Evolutionary conservation across 495 filamentous ascomycete genomes (phyloP), one percentile per base, ranked within the genome.

Genomic region (Aspergillus campestris): DNA sequence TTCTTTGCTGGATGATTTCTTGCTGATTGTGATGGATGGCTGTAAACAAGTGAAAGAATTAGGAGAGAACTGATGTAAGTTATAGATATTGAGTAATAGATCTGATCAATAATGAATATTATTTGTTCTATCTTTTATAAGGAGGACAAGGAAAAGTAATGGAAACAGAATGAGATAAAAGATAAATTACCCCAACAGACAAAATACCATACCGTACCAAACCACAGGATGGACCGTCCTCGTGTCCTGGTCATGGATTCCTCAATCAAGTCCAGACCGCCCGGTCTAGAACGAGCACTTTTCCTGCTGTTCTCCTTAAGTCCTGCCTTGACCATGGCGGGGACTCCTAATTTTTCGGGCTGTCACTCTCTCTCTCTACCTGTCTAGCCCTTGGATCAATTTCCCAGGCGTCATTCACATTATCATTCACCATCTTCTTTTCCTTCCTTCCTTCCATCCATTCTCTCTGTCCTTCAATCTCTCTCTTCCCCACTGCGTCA

Each of bases 201-300:
- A 24, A 24, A 24, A 24, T 24, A 24, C 18, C 18, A 24, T 24
- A 24, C 18, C 18, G 18, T 1, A 24, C 18, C 2, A 4, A 24
- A 24, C 18, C 18, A 24, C 15, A 30, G 24, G 27, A 38, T 48
- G 37, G 18, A 24, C 18, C 32, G 46, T 36, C 51, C 51, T 51
- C 47, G 54, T 57, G 54, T 57, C 54, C 52, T 52, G 50, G 54
- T 57, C 54, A 57, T 52, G 50, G 50, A 53, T 52, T 52, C 54
- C 51, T 48, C 47, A 50, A 54, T 50, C 47, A 48, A 45, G 47
- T 50, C 47, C 40, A 47, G 47, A 2, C 41, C 43, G 41, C 42
- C 45, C 36, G 51, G 55, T 58, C 55, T 58, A 58, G 55, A 58
- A 53, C 51, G 47, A 56, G 49, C 46, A 28, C 42, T 33, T 36